phyloP scores from a whole-genome alignment of 2,329 filamentous ascomycete genomes.

The Aspergillus ochraceus region DNA sequence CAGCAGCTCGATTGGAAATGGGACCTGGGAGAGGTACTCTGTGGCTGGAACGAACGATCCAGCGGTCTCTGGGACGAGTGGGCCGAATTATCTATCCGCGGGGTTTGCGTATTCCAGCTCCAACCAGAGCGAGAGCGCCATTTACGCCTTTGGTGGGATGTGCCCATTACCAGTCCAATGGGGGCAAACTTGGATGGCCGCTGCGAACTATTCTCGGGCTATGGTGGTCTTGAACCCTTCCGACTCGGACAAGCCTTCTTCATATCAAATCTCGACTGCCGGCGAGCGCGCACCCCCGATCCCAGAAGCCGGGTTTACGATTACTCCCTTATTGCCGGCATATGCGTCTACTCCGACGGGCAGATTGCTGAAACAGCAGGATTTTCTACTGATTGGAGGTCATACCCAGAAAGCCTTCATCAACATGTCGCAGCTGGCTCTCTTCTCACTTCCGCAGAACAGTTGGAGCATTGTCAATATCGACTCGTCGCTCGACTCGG shows the following conservation, averaged over 20 bases:
- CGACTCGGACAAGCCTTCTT: constrained; percentile 14
- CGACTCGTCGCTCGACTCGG: constrained; percentile 40
- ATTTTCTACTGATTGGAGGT: constrained; percentile 80
- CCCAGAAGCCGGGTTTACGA: constrained; percentile 81
- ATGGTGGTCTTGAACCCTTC: constrained; percentile 63
- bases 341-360: constrained; percentile 66
- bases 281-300: constrained; percentile 65
- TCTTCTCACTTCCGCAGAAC: constrained; percentile 84
- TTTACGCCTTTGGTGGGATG: constrained; percentile 87
- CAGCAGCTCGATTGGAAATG: constrained; percentile 47
- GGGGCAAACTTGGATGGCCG: constrained; percentile 61
- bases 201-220: constrained; percentile 74
- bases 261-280: constrained; percentile 49
- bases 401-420: constrained; percentile 82
- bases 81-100: constrained; percentile 58
- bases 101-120: constrained; percentile 66
- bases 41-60: constrained; percentile 35
- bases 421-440: constrained; percentile 87
- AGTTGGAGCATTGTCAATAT: constrained; percentile 80
- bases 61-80: constrained; percentile 36
- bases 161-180: constrained; percentile 59
- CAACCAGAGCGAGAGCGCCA: constrained; percentile 51
- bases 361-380: constrained; percentile 68
- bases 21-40: constrained; percentile 54
- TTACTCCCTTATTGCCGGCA: constrained; percentile 71